Conservation (phyloP, 352 stramenopile genomes). For the Globisporangium rhizosaccharum region DNA sequence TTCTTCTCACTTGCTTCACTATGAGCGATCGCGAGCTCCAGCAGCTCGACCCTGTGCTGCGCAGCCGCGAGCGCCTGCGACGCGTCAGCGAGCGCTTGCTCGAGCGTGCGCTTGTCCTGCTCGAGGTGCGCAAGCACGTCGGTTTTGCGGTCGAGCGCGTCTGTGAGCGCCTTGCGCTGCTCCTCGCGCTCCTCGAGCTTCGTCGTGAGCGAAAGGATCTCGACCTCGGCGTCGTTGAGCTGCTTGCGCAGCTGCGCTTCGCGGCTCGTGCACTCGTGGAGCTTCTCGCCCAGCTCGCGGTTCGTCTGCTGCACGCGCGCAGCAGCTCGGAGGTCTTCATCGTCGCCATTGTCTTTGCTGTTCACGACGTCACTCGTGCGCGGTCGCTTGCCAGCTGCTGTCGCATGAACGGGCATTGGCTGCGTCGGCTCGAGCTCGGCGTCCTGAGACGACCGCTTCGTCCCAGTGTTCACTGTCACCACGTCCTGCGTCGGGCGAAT, state of each 20-base stretch:
- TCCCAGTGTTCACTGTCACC: no score
- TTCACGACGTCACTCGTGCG: not conserved
- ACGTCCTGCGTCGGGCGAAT: not conserved
- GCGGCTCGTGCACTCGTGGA: constrained; percentile 2
- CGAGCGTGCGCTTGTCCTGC: not conserved
- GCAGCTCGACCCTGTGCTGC: not conserved
- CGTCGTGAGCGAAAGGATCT: constrained; percentile 3
- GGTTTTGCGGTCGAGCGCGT: constrained; percentile 7
- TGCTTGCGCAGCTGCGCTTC: constrained; percentile 1
- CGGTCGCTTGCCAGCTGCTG: not conserved
- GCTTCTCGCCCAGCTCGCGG: not conserved
- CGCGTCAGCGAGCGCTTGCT: not conserved
- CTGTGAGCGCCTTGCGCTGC: constrained; percentile 4
- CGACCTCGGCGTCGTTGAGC: constrained; percentile 6
- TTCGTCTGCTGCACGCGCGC: constrained; percentile 8
- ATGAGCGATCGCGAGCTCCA: not conserved
- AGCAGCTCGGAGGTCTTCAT: not conserved
- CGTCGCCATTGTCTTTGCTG: not conserved
- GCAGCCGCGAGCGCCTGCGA: not conserved
- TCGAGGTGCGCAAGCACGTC: constrained; percentile 5
- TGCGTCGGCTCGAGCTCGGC: not conserved
- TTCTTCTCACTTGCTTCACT: constrained; percentile 3
- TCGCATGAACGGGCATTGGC: not conserved
- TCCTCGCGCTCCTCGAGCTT: constrained; percentile 4
- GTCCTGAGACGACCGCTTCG: not conserved